Conservation (phyloP, 371 early-diverging fungal genomes). For the Fennellomyces sp. region DNA sequence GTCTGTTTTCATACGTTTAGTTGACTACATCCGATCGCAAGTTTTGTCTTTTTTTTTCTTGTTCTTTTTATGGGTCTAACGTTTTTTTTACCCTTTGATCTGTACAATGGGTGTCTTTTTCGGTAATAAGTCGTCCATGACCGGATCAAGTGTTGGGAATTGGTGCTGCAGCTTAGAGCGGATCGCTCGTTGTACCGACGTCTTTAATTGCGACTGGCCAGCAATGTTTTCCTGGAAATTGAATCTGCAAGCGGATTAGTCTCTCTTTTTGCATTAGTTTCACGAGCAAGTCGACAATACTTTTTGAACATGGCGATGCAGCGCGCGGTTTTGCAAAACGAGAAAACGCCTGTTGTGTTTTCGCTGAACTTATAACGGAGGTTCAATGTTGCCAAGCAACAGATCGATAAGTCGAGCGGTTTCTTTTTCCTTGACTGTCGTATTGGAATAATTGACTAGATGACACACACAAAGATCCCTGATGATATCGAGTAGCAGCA, state of each 20-base stretch:
- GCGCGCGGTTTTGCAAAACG: background rate
- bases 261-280: too few species aligned
- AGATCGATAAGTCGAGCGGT: too few species aligned
- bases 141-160: constrained; percentile 83
- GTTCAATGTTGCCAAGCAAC: too few species aligned
- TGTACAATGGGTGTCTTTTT: constrained; percentile 87
- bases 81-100: constrained; percentile 78
- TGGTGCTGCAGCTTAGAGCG: constrained; percentile 85
- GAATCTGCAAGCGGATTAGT: constrained; percentile 54
- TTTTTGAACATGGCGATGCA: constrained; percentile 3
- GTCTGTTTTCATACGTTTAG: constrained; percentile 47
- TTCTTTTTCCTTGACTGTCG: too few species aligned
- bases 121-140: constrained; percentile 91
- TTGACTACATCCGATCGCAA: too few species aligned
- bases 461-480: too few species aligned
- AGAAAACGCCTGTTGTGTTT: background rate
- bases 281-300: background rate
- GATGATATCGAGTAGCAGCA: too few species aligned
- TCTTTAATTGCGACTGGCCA: constrained; percentile 88
- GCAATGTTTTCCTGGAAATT: constrained; percentile 77
- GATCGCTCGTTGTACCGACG: constrained; percentile 90
- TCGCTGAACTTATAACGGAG: too few species aligned
- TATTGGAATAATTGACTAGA: too few species aligned
- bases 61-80: background rate
- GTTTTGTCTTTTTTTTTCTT: background rate